A percentile compares a stretch with the other conserved stretches of the same genome.
Evolutionary conservation across 805 yeast genomes (phyloP).

Genomic region (Saturnispora quitensis): DNA sequence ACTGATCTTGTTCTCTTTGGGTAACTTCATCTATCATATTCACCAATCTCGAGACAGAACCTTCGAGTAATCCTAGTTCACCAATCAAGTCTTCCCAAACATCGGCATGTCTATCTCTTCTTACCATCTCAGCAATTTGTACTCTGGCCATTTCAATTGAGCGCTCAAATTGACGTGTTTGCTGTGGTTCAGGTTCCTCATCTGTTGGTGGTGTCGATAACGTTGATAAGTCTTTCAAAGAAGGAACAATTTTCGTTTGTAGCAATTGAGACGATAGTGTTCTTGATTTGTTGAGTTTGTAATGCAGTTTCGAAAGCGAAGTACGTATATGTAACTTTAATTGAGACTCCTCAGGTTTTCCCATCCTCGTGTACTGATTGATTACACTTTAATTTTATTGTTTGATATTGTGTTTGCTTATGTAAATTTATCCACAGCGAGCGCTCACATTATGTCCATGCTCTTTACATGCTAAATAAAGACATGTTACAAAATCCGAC

Average conservation of each 20-base stretch:
- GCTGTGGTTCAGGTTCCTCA: neutral
- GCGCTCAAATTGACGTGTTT: slow-evolving; percentile 12
- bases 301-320: slow-evolving; percentile 8
- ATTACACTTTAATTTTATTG: neutral
- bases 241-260: slow-evolving; percentile 6
- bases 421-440: neutral
- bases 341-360: slow-evolving; percentile 7
- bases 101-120: slow-evolving; percentile 12
- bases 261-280: slow-evolving; percentile 7
- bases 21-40: slow-evolving; percentile 8
- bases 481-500: neutral
- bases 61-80: slow-evolving; percentile 11
- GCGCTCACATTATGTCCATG: neutral
- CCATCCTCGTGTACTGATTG: neutral
- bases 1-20: neutral
- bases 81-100: slow-evolving; percentile 16
- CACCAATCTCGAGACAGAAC: slow-evolving; percentile 4
- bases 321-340: slow-evolving; percentile 9
- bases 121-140: slow-evolving; percentile 9
- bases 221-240: neutral
- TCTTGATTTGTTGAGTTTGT: slow-evolving; percentile 10
- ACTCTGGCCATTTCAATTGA: slow-evolving; percentile 9
- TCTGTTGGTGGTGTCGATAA: neutral
- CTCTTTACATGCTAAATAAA: neutral
- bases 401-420: neutral